Evolutionary conservation across 768 basidiomycete species (phyloP), one percentile per base, ranked within the genome.

Genomic region (Tylopilus cervinicoccineus): DNA sequence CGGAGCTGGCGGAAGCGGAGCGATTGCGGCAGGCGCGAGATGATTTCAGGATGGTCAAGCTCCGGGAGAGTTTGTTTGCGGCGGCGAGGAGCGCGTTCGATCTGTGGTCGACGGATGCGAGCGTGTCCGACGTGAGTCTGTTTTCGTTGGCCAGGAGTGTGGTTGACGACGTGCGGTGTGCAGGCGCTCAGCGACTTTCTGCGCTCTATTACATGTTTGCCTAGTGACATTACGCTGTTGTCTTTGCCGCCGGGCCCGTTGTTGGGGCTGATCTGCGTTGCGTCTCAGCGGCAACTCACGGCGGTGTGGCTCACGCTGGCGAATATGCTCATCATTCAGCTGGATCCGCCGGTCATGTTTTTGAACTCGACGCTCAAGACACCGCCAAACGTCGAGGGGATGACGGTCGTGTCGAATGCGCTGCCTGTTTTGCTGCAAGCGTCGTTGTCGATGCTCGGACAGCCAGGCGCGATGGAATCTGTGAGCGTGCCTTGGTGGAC

Each of bases 231-330:
- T 17, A 95, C 91, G 0, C 64, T 96, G 14, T 72, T 96, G 9
- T 87, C 91, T 0, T 75, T 96, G 0, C 82, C 89, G 3, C 79
- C 93, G 8, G 83, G 80, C 6, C 93, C 93, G 1, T 71, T 97
- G 5, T 72, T 93, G n/a, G 84, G 83, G 57, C 68, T 90, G 29
- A 81, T 91, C 22, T 90, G 88, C 50, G 60, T 80, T 22, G 88
- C 89, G 0, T 75, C 80, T 2, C 81, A 84, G 56, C 73, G 83
- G 23, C 83, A 85, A 56, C 69, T 89, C 14, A 91, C 84, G 2
- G 87, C 83, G 1, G 78, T 88, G 1, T 97, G 93, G 94, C 75
- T 96, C 4, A 80, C 85, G 11, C 73, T 96, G 1, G 86, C 89
- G 2, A 79, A 81, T 16, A 90, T 91, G 55, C 75, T 96, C 22